Percentiles rank a stretch among this genome's conserved stretches.
phyloP scores from a whole-genome alignment of 108 stramenopile species.

The Cylindrotheca closterium region DNA sequence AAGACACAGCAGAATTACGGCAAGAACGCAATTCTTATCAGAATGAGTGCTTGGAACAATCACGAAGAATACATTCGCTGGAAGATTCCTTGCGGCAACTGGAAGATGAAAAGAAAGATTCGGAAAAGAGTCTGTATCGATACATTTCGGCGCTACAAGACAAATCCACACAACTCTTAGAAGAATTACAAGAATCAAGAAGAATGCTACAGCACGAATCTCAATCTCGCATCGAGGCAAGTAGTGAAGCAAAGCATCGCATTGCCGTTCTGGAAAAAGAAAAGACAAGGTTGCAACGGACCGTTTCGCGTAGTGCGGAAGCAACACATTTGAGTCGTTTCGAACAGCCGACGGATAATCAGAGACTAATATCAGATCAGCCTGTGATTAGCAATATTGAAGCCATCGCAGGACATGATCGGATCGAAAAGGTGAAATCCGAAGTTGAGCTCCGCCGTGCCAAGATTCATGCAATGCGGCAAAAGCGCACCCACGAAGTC shows the following conservation, averaged over 20 bases:
- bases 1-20: background rate
- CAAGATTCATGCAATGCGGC: background rate
- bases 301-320: background rate
- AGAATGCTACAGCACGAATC: background rate
- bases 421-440: background rate
- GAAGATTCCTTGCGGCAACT: background rate
- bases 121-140: background rate
- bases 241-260: background rate
- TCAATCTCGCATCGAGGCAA: background rate
- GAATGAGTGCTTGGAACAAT: background rate
- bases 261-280: background rate
- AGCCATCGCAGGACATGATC: background rate
- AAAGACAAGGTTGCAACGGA: background rate
- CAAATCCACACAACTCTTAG: background rate
- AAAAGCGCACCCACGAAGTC: background rate
- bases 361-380: background rate
- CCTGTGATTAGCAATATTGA: background rate
- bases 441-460: background rate
- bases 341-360: no score
- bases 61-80: background rate
- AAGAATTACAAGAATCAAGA: background rate
- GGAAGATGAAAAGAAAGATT: background rate
- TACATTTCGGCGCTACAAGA: background rate
- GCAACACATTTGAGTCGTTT: no score
- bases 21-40: background rate